Percentiles rank a stretch among this genome's conserved stretches.
Evolutionary conservation across 805 yeast genomes (phyloP).

Genomic region (Starmerella powellii): DNA sequence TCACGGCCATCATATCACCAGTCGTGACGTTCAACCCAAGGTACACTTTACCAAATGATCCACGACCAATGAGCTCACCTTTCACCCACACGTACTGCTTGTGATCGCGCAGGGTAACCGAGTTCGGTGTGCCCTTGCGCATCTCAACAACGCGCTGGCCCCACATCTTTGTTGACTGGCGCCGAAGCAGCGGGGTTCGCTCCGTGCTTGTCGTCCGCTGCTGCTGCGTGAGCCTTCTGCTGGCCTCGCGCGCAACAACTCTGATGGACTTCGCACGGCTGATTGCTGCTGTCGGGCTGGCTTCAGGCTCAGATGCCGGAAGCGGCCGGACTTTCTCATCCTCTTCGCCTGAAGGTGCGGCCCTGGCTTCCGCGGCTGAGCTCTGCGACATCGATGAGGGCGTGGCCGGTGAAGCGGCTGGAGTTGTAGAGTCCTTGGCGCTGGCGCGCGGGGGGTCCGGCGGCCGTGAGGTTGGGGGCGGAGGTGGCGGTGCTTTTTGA

Average conservation of each 20-base stretch:
- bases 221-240: slow-evolving; percentile 32
- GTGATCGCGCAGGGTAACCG: slow-evolving; percentile 51
- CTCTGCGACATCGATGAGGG: too few species aligned
- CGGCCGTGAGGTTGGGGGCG: too few species aligned
- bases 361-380: too few species aligned
- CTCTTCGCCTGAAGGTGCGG: too few species aligned
- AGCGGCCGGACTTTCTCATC: not conserved
- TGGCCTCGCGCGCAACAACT: slow-evolving; percentile 86
- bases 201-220: not conserved
- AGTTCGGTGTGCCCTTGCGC: slow-evolving; percentile 42
- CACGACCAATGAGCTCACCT: slow-evolving; percentile 93
- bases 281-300: slow-evolving; percentile 1
- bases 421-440: not conserved
- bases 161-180: slow-evolving; percentile 93
- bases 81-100: slow-evolving; percentile 92
- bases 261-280: slow-evolving; percentile 79
- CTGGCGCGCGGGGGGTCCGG: not conserved
- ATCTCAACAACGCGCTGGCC: slow-evolving; percentile 82
- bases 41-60: slow-evolving; percentile 90
- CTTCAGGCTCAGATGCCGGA: not conserved
- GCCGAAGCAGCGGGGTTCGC: slow-evolving; percentile 35
- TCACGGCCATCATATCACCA: slow-evolving; percentile 98
- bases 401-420: too few species aligned
- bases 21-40: slow-evolving; percentile 88
- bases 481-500: too few species aligned